These are phyloP conservation scores for Scheffersomyces lignosus DNA, from an alignment of 805 yeast species.

Conservation along the genomic window DNA sequence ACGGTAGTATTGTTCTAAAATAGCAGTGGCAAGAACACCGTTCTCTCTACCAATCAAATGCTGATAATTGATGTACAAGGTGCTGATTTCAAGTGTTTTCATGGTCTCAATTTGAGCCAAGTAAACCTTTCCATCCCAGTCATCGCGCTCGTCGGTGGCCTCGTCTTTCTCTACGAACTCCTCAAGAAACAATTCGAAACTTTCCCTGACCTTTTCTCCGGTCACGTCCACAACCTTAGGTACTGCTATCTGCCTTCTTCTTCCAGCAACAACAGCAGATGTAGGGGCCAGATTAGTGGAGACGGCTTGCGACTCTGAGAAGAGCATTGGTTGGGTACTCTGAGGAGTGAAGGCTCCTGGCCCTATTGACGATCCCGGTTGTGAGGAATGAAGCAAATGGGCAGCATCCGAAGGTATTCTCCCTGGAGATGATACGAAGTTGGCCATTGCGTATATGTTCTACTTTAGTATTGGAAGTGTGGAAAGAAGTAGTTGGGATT, in stretches of 20 bases:
- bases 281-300: conserved; percentile 11
- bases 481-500: too few relatives aligned
- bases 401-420: conserved; percentile 47
- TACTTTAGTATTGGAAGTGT: background rate
- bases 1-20: conserved; percentile 88
- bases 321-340: conserved; percentile 23
- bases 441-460: conserved; percentile 27
- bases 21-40: conserved; percentile 87
- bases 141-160: conserved; percentile 28
- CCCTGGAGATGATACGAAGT: conserved; percentile 45
- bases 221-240: conserved; percentile 88
- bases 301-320: conserved; percentile 23
- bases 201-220: conserved; percentile 90
- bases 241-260: conserved; percentile 65
- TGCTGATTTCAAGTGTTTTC: conserved; percentile 70
- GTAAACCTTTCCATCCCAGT: conserved; percentile 60
- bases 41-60: conserved; percentile 75
- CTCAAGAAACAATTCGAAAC: conserved; percentile 81
- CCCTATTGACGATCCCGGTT: conserved; percentile 44
- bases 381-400: conserved; percentile 38
- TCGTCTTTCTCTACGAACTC: conserved; percentile 51
- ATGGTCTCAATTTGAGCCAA: conserved; percentile 78
- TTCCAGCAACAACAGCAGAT: conserved; percentile 25
- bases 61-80: conserved; percentile 81
- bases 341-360: conserved; percentile 35